Evolutionary conservation across 176 grass and related monocot species (phyloP).

Genomic region (Aegilops longissima): DNA sequence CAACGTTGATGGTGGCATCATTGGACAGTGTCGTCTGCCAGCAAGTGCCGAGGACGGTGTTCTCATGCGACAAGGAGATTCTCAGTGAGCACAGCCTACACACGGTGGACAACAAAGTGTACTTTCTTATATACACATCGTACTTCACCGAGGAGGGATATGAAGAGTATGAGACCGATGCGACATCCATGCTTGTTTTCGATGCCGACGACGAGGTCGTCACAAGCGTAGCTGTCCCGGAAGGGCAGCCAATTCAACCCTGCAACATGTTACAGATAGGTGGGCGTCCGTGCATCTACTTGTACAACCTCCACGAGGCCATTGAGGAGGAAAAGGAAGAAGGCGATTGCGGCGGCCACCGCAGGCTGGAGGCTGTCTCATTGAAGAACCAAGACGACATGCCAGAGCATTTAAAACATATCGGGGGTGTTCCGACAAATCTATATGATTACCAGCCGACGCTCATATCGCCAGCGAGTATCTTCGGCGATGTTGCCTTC

Average conservation of each 20-base stretch:
- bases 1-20: not conserved
- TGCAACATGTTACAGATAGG: not conserved
- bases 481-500: not conserved
- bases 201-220: not conserved
- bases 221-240: not conserved
- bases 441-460: not conserved
- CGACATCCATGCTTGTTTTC: not conserved
- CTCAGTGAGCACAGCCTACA: not conserved
- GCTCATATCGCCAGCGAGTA: not conserved
- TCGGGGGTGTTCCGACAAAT: not conserved
- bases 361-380: not conserved
- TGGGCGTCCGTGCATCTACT: not conserved
- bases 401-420: not conserved
- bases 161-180: too few species aligned
- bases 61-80: not conserved
- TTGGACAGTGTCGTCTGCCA: not conserved
- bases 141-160: not conserved
- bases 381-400: not conserved
- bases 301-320: not conserved
- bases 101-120: not conserved
- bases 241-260: not conserved
- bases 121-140: not conserved
- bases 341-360: not conserved
- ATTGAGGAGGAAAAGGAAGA: not conserved
- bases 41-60: not conserved